Base-by-base conservation (phyloP, 495 filamentous ascomycete species). In the Aspergillus heteromorphus region DNA sequence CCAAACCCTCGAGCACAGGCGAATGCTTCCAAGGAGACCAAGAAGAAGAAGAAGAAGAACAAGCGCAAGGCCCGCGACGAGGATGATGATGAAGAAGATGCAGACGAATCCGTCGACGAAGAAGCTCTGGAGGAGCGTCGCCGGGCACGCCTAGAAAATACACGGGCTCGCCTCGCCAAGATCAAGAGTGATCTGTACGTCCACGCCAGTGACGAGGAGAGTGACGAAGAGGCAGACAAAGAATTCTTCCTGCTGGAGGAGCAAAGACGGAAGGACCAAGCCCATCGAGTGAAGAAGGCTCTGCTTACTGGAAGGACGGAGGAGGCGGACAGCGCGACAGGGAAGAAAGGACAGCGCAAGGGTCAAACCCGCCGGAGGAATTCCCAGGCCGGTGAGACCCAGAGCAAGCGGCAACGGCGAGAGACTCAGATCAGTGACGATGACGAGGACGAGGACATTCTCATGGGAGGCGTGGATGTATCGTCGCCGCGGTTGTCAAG, bases 161-260 rank as follows among this genome's bases (percentile, higher is more conserved):
- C 88, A 56, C 69, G 80, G 18, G 85, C 84, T 51, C 86, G 88
- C 65, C 75, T 80, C 53, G 74, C 74, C 17, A 86, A 87, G 65
- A 88, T 95, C 67, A 97, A 96, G 77, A 91, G 87, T 64, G 82
- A 83, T 17, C 68, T 92, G 36, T 95, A 83, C 66, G 86, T 98
- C 31, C 78, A 85, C 56, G 81, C 83, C 31, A 88, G 84, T 65
- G 88, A 90, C 56, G 90, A 93, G 51, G 89, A 95, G 56, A 82
- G 77, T n/a, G 86, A 87, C 50, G 83, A 78, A 30, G 84, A 86
- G 47, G 73, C 74, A 36, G 82, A 88, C 62, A 67, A 65, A 50
- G 79, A 79, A 38, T 95, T 93, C 66, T 95, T 91, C 71, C 77
- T 64, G 6, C 70, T 75, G n/a, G 88, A 93, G 68, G 77, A 79